phyloP scores from a whole-genome alignment of 805 yeast genomes.

The Candida pseudofarinosa region DNA sequence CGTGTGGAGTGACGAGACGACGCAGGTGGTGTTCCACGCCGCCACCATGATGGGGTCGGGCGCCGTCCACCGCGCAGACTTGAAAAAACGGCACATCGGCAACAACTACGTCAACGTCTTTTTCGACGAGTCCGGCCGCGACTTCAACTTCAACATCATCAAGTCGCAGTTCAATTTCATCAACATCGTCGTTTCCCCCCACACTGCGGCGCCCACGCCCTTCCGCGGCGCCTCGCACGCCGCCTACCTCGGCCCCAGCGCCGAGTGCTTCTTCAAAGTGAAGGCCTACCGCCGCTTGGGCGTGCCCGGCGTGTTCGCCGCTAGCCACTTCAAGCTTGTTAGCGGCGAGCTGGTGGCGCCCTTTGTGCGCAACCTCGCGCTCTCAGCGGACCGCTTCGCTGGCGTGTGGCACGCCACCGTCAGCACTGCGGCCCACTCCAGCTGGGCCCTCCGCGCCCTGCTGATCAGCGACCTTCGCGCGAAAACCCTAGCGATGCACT shows the following conservation, averaged over 20 bases:
- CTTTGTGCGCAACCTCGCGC: constrained; percentile 62
- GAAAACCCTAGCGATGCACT: constrained; percentile 25
- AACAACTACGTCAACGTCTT: constrained; percentile 78
- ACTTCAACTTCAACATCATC: constrained; percentile 67
- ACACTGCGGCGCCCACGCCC: constrained; percentile 18
- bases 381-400: constrained; percentile 69
- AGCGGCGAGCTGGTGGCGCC: constrained; percentile 55
- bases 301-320: constrained; percentile 72
- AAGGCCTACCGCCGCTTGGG: constrained; percentile 62
- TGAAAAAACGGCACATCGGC: constrained; percentile 83
- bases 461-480: constrained; percentile 42
- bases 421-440: constrained; percentile 48
- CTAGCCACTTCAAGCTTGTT: constrained; percentile 70
- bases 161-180: constrained; percentile 80
- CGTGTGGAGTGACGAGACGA: constrained; percentile 66
- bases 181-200: constrained; percentile 74
- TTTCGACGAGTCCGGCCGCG: constrained; percentile 67
- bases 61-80: constrained; percentile 40
- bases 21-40: constrained; percentile 73
- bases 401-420: constrained; percentile 55
- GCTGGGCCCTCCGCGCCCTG: constrained; percentile 64
- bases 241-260: constrained; percentile 1
- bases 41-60: constrained; percentile 75
- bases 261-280: constrained; percentile 49
- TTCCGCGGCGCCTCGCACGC: neutral